A percentile compares a stretch with the other conserved stretches of the same genome.
phyloP scores from a whole-genome alignment of 1,284 basidiomycete species.

The Sanghuangporus sanghuang region DNA sequence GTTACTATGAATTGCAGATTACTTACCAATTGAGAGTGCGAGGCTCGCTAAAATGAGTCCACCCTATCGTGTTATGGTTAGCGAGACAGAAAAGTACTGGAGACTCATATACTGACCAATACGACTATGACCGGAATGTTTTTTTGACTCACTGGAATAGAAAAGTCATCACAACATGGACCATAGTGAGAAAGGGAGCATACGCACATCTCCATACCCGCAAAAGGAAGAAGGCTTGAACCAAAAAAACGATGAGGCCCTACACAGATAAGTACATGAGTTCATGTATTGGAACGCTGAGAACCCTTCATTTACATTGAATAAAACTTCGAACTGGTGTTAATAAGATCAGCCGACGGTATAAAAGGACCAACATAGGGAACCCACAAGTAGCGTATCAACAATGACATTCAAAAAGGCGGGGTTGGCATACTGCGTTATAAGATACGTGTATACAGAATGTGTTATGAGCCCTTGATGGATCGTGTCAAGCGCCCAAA shows the following conservation, averaged over 20 bases:
- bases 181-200: background rate
- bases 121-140: constrained; percentile 7
- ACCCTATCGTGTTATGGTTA: background rate
- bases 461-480: constrained; percentile 18
- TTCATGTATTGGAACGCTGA: background rate
- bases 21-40: constrained; percentile 5
- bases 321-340: constrained; percentile 7
- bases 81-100: background rate
- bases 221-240: constrained; percentile 15
- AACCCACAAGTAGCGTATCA: constrained; percentile 13
- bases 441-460: constrained; percentile 16
- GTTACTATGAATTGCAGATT: background rate
- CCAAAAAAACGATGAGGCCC: constrained; percentile 10
- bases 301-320: background rate
- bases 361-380: background rate
- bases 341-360: background rate
- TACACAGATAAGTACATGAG: background rate
- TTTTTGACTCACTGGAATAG: constrained; percentile 9
- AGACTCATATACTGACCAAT: background rate
- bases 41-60: constrained; percentile 3
- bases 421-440: constrained; percentile 15
- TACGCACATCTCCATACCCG: constrained; percentile 16
- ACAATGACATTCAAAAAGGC: constrained; percentile 9
- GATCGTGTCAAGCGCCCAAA: constrained; percentile 14
- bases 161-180: background rate